Evolutionary conservation across 345 rosid genomes (phyloP).

Genomic region (Camelina laxa): DNA sequence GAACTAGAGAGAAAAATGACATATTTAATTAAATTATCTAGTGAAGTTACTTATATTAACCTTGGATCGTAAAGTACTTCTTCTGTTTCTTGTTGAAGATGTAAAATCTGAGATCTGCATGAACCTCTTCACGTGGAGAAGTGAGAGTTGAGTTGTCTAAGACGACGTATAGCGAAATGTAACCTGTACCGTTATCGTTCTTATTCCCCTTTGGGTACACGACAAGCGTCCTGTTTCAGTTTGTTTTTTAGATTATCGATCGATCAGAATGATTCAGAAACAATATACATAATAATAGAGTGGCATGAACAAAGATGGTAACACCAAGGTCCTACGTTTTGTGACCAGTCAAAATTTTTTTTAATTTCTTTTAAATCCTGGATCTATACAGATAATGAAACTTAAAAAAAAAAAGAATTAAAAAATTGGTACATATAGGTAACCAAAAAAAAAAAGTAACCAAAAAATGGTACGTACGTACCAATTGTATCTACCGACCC

Average conservation of each 20-base stretch:
- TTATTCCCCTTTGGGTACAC: slow-evolving; percentile 21
- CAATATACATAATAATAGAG: background rate
- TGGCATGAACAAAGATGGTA: background rate
- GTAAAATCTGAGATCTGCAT: slow-evolving; percentile 16
- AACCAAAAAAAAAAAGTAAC: too few relatives aligned
- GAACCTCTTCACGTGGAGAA: slow-evolving; percentile 3
- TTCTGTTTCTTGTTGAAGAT: slow-evolving; percentile 21
- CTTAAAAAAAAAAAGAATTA: background rate
- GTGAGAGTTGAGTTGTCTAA: slow-evolving; percentile 25
- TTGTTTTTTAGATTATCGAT: background rate
- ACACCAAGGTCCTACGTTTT: background rate
- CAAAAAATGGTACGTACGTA: background rate
- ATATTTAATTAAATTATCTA: background rate
- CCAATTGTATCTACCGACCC: background rate
- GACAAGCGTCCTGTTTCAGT: slow-evolving; percentile 13
- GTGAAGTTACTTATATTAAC: background rate
- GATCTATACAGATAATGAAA: background rate
- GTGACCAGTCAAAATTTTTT: background rate
- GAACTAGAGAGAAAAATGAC: background rate
- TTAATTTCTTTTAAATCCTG: background rate
- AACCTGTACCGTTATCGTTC: slow-evolving; percentile 8
- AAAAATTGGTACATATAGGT: background rate
- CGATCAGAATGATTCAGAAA: background rate
- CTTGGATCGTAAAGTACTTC: slow-evolving; percentile 21
- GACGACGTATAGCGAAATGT: slow-evolving; percentile 17